Percentiles rank a stretch among this genome's conserved stretches.
Conservation (phyloP, 202 grass and related monocot genomes). For the Eragrostis tef region DNA sequence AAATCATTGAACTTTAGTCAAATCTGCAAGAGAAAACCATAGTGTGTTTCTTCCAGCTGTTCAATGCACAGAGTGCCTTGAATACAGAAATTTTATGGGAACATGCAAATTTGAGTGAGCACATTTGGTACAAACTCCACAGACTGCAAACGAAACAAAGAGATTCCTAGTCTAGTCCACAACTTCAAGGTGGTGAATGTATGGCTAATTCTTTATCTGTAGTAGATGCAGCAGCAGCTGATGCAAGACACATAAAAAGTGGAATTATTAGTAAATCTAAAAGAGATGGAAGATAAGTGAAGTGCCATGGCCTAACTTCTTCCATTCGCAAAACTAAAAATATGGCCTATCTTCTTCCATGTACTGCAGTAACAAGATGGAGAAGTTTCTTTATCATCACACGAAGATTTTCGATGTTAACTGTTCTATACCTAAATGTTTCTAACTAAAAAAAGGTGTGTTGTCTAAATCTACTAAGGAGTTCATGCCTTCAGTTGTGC, state of each 20-base stretch:
- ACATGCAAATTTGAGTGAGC: not conserved
- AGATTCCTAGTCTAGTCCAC: not conserved
- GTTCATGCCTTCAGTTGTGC: not conserved
- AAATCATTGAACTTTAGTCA: not conserved
- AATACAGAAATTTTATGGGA: not conserved
- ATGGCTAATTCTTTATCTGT: not conserved
- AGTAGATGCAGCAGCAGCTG: constrained; percentile 12
- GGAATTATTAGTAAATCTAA: not conserved
- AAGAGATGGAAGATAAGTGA: not conserved
- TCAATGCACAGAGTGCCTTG: not conserved
- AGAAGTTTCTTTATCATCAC: not conserved
- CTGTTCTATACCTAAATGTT: not conserved
- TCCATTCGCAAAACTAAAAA: too few species aligned
- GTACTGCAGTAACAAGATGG: not conserved
- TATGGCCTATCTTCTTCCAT: too few species aligned
- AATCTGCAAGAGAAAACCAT: not conserved
- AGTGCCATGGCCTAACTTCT: constrained; percentile 2
- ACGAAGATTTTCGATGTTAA: not conserved
- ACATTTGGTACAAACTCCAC: not conserved
- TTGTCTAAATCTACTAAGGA: not conserved
- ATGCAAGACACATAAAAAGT: not conserved
- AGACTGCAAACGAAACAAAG: too few species aligned
- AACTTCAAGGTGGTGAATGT: not conserved
- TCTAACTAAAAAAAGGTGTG: not conserved
- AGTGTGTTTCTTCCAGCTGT: not conserved